These are phyloP conservation scores for Cladosporium sphaerospermum DNA, from an alignment of 2,329 filamentous ascomycete species.

Conservation along the genomic window DNA sequence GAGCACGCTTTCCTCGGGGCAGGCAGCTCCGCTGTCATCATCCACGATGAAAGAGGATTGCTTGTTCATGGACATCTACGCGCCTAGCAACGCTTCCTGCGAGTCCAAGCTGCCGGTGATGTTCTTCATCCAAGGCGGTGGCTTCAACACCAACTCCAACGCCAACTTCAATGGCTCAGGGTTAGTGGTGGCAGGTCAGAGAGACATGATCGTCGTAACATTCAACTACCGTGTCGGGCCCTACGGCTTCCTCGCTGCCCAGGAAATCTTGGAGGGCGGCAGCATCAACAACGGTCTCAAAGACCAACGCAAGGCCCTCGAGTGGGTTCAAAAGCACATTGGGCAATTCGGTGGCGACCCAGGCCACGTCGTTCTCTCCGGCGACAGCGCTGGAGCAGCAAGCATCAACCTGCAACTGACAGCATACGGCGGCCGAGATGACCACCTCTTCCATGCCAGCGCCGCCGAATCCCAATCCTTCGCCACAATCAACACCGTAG, in stretches of 20 bases:
- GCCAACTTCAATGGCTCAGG: slow-evolving; percentile 54
- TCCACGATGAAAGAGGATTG: slow-evolving; percentile 56
- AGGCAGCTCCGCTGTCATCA: slow-evolving; percentile 12
- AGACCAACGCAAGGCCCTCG: slow-evolving; percentile 62
- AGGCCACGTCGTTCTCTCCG: slow-evolving; percentile 60
- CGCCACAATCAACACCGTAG: slow-evolving; percentile 41
- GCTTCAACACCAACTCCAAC: slow-evolving; percentile 42
- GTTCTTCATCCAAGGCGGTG: slow-evolving; percentile 48
- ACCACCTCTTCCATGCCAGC: slow-evolving; percentile 47
- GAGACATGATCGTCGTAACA: slow-evolving; percentile 61
- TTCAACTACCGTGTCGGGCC: slow-evolving; percentile 72
- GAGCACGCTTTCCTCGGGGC: neutral
- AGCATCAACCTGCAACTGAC: slow-evolving; percentile 60
- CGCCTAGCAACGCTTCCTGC: slow-evolving; percentile 48
- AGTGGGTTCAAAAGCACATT: slow-evolving; percentile 66
- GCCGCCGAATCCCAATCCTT: slow-evolving; percentile 51
- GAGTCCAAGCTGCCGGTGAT: slow-evolving; percentile 58
- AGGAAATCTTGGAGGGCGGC: slow-evolving; percentile 44
- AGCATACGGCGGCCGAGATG: slow-evolving; percentile 44
- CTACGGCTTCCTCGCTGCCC: slow-evolving; percentile 63
- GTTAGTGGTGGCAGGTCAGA: slow-evolving; percentile 52
- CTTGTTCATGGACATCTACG: slow-evolving; percentile 60
- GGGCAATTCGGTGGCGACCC: slow-evolving; percentile 63
- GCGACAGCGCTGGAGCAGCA: slow-evolving; percentile 61
- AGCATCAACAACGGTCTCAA: slow-evolving; percentile 63